phyloP scores from a whole-genome alignment of 2,329 filamentous ascomycete genomes.

The Verticillium tricorpus region DNA sequence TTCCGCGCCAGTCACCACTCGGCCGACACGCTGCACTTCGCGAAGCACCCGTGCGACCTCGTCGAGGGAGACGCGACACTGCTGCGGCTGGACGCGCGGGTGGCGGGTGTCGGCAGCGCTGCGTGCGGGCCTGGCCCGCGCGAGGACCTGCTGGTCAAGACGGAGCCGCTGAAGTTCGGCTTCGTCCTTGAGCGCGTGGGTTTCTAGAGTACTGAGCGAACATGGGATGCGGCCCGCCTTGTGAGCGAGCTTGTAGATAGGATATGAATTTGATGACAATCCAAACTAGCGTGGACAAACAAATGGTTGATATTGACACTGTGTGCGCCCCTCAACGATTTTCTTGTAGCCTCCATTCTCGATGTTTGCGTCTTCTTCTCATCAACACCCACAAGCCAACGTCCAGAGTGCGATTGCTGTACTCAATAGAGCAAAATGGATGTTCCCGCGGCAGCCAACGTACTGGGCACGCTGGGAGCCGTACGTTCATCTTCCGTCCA shows the following conservation, averaged over 20 bases:
- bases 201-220: conserved; percentile 1
- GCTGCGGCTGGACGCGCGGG: conserved; percentile 37
- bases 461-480: conserved; percentile 55
- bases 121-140: conserved; percentile 44
- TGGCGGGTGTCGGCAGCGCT: conserved; percentile 45
- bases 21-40: conserved; percentile 47
- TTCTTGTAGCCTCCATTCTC: too few species aligned
- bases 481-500: conserved; percentile 26
- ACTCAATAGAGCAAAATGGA: conserved; percentile 37
- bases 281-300: too few species aligned
- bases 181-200: conserved; percentile 32
- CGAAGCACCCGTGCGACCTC: conserved; percentile 61
- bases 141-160: conserved; percentile 37
- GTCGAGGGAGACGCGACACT: conserved; percentile 40
- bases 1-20: conserved; percentile 55
- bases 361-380: background rate
- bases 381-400: background rate
- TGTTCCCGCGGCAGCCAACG: conserved; percentile 49
- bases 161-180: conserved; percentile 33
- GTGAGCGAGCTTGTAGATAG: too few species aligned
- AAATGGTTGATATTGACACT: too few species aligned
- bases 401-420: background rate
- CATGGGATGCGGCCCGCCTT: background rate
- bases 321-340: too few species aligned
- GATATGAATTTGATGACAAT: too few species aligned